A percentile compares a stretch with the other conserved stretches of the same genome.
Conservation (phyloP, 108 stramenopile species). For the Seminavis robusta region DNA sequence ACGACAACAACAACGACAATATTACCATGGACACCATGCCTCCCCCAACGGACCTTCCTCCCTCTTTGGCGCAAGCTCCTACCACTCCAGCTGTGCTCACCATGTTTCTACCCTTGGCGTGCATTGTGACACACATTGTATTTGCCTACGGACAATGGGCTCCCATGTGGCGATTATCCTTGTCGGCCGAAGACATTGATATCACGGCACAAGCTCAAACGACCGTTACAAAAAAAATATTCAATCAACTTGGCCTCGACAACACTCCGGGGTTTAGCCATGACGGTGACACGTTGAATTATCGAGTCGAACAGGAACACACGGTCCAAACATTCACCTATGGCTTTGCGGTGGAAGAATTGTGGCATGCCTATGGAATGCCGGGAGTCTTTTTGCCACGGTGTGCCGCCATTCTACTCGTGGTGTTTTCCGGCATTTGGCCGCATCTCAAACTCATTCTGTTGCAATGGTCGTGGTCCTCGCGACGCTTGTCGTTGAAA, state of each 20-base stretch:
- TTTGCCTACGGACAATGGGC: conserved; percentile 67
- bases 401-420: conserved; percentile 57
- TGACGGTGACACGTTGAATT: background rate
- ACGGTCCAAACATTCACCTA: conserved; percentile 82
- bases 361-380: conserved; percentile 71
- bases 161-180: conserved; percentile 78
- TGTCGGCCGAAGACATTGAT: conserved; percentile 53
- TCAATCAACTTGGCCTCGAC: too few relatives aligned
- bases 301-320: conserved; percentile 22
- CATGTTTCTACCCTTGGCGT: conserved; percentile 42
- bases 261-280: conserved; percentile 4
- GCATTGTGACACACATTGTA: conserved; percentile 47
- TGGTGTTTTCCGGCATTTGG: conserved; percentile 77
- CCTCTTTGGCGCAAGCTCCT: too few relatives aligned
- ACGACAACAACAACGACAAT: too few relatives aligned
- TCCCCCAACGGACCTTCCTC: too few relatives aligned
- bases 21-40: too few relatives aligned
- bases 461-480: conserved; percentile 62
- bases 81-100: conserved; percentile 31
- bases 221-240: too few relatives aligned
- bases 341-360: conserved; percentile 68
- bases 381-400: conserved; percentile 46
- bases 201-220: conserved; percentile 12
- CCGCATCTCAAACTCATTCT: conserved; percentile 75
- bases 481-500: conserved; percentile 35